These are phyloP conservation scores for Canavalia ensiformis DNA, from an alignment of 306 rosid species.

Conservation along the genomic window DNA sequence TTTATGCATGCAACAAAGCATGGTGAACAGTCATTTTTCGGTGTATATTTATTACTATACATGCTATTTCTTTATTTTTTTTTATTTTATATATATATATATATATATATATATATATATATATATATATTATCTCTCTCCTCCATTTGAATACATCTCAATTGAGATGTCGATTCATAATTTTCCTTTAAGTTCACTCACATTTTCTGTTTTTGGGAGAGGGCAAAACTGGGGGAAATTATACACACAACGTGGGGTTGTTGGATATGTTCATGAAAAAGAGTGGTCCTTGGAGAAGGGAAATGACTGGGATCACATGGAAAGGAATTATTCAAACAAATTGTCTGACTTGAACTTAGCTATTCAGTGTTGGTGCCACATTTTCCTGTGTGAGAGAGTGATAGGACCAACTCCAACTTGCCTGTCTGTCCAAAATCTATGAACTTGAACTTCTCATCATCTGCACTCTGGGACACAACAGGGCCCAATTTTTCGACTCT, in stretches of 20 bases:
- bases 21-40: background rate
- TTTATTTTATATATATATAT: too few species aligned
- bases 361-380: background rate
- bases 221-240: background rate
- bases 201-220: background rate
- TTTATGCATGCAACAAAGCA: background rate
- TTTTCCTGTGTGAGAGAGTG: background rate
- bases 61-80: too few species aligned
- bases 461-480: background rate
- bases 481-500: background rate
- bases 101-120: too few species aligned
- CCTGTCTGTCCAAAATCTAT: background rate
- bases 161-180: too few species aligned
- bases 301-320: background rate
- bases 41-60: too few species aligned
- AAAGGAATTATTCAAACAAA: background rate
- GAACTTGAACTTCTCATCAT: background rate
- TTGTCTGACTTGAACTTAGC: background rate
- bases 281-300: background rate
- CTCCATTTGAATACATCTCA: too few species aligned
- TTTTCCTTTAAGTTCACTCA: too few species aligned
- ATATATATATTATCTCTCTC: too few species aligned
- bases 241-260: background rate
- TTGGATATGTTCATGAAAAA: background rate
- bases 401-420: constrained; percentile 4